Percentiles rank a stretch among this genome's conserved stretches.
These are phyloP conservation scores for Sugiyamaella japonica DNA, from an alignment of 1,139 yeast species.

Conservation along the genomic window DNA sequence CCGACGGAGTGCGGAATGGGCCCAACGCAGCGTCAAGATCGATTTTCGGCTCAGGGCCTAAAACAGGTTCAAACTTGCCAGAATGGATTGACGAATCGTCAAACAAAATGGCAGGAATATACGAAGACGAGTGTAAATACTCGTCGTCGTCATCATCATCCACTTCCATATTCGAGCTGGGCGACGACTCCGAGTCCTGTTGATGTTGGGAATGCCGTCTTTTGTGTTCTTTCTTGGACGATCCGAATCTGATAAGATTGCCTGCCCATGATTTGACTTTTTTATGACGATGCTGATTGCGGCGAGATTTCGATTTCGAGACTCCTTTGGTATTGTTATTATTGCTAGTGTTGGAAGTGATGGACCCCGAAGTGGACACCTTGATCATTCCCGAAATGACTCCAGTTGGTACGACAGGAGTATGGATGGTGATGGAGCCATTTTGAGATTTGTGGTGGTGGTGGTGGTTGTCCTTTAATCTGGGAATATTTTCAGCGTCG, in stretches of 20 bases:
- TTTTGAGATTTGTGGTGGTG: background rate
- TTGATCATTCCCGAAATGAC: constrained; percentile 4
- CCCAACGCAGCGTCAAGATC: constrained; percentile 40
- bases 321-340: constrained; percentile 4
- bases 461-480: background rate
- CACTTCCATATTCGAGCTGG: constrained; percentile 1
- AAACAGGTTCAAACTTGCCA: background rate
- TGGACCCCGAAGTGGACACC: constrained; percentile 4
- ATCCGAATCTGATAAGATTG: constrained; percentile 28
- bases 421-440: background rate
- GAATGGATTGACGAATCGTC: background rate
- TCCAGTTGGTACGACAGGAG: too few relatives aligned
- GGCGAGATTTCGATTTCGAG: constrained; percentile 11
- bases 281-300: constrained; percentile 24
- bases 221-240: constrained; percentile 21
- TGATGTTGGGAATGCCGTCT: background rate
- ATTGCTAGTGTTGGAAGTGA: background rate
- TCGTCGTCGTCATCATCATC: constrained; percentile 10
- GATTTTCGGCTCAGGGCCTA: constrained; percentile 29
- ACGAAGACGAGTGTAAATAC: constrained; percentile 18
- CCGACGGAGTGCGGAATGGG: constrained; percentile 27
- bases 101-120: constrained; percentile 11
- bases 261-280: constrained; percentile 36
- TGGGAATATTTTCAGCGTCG: constrained; percentile 1
- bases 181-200: background rate